Evolutionary conservation across 1,284 basidiomycete genomes (phyloP), one percentile per base, ranked within the genome.

Genomic region (Puccinia triticina): DNA sequence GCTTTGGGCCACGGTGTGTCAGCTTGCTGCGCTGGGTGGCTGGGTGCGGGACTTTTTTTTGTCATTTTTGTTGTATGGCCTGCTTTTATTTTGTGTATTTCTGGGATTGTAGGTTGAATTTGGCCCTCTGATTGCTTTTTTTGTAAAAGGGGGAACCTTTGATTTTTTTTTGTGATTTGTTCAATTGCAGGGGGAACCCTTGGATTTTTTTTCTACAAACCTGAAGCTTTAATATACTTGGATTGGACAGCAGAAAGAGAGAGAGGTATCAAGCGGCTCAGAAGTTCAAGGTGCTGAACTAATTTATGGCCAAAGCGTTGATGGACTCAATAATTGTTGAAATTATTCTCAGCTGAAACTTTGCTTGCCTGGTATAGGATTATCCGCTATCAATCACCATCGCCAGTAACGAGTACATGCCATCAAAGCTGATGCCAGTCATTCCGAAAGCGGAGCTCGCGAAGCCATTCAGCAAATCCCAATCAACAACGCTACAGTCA

Each of bases 261-360:
- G 18, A 84, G 83, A 71, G 83, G 84, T 29, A 84, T 85, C 46
- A 85, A 85, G 73, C 85, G 86, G 7, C 91, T 93, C 5, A 92
- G 94, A 91, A 96, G 78, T 93, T 96, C 88, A 91, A 92, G 78
- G 92, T 96, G 29, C 92, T 99, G 64, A 97, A 97, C 8, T 93
- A 97, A 86, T 98, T 99, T 87, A 92, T 98, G n/a, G 97, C 96
- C 50, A 97, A 98, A 88, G 95, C 96, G 1, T 92, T 99, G 89
- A 89, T 99, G 71, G 97, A 99, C 88, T 97, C 95, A 34, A 91
- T 97, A 61, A 98, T 99, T 87, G 96, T 99, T 87, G 97, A 99
- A 87, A 89, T 98, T 85, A 92, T 93, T 71, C 92, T 99, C 87
- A 97, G 95, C 88, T 93, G 93, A 86, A 89, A 95, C 32, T 98